Percentiles rank a stretch among this genome's conserved stretches.
These are phyloP conservation scores for Poteriospumella lacustris DNA, from an alignment of 108 stramenopile species.

Conservation along the genomic window DNA sequence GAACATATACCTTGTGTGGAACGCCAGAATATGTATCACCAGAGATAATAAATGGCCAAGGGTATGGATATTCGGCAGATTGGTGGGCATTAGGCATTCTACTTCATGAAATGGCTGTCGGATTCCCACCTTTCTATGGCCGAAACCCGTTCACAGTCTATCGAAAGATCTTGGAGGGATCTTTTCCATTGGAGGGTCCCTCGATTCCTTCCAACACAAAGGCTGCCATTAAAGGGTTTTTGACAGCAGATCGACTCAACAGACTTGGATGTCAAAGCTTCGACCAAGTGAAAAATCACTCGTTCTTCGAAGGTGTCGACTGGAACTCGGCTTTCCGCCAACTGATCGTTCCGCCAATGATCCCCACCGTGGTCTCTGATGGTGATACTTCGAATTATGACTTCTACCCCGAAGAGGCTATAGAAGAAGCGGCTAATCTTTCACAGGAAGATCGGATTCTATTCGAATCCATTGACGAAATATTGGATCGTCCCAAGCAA, in stretches of 20 bases:
- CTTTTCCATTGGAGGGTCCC: neutral
- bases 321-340: constrained; percentile 4
- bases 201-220: neutral
- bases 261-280: constrained; percentile 22
- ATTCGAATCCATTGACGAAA: neutral
- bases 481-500: neutral
- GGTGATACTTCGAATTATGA: constrained; percentile 27
- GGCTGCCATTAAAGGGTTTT: neutral
- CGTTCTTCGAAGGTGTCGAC: constrained; percentile 16
- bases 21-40: constrained; percentile 27
- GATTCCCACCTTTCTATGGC: constrained; percentile 6
- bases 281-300: neutral
- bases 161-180: neutral
- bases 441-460: neutral
- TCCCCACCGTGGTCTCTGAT: neutral
- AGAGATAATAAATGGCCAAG: constrained; percentile 2
- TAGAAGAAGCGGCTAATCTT: constrained; percentile 13
- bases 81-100: constrained; percentile 6
- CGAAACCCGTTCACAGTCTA: constrained; percentile 17
- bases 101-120: constrained; percentile 14
- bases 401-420: constrained; percentile 23
- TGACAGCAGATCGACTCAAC: neutral
- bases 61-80: constrained; percentile 19
- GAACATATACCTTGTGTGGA: constrained; percentile 24
- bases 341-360: neutral